Evolutionary conservation across 495 filamentous ascomycete genomes (phyloP), one percentile per base, ranked within the genome.

Genomic region (Halenospora varia): DNA sequence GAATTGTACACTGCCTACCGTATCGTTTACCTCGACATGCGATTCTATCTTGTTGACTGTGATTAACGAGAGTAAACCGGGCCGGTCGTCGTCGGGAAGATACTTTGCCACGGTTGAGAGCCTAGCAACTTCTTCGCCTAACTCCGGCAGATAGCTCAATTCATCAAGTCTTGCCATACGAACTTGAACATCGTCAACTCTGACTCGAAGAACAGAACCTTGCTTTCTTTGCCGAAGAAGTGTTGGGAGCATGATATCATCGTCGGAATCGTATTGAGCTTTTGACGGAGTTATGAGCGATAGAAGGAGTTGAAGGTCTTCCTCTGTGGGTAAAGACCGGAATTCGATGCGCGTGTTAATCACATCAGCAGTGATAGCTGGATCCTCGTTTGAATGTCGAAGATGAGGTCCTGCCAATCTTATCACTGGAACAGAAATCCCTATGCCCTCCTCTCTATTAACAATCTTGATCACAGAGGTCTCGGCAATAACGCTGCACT

Each of bases 221-320:
- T 97, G 92, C 63, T 84, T 82, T 53, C 95, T 77, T 69, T 99
- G 95, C n/a, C 89, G 80, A 20, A 97, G 73, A 1, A 99, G 78
- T 0, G 88, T 96, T 58, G 97, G 94, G 10, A 97, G 77, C 74
- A 99, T 83, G 56, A 99, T 96, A 65, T 97, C 95, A 63, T 96
- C 92, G 59, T 92, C 88, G 46, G 88, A 82, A 54, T 95, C 92
- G 64, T 95, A 97, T 61, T 90, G 92, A 69, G 94, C 83, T 59
- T 90, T 92, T 1, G 92, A 96, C 0, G 95, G 95, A 10, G 88
- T 96, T 45, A 97, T 85, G 20, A 99, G 77, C 25, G 87, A 86
- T 13, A 99, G 73, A 6, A 99, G 78, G 45, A 86, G 81, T 61
- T 89, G 86, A 1, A 99, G 73, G 66, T 99, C 95, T 24, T 78